These are phyloP conservation scores for Xerophyta viscosa DNA, from an alignment of 106 monocot species.

Conservation along the genomic window DNA sequence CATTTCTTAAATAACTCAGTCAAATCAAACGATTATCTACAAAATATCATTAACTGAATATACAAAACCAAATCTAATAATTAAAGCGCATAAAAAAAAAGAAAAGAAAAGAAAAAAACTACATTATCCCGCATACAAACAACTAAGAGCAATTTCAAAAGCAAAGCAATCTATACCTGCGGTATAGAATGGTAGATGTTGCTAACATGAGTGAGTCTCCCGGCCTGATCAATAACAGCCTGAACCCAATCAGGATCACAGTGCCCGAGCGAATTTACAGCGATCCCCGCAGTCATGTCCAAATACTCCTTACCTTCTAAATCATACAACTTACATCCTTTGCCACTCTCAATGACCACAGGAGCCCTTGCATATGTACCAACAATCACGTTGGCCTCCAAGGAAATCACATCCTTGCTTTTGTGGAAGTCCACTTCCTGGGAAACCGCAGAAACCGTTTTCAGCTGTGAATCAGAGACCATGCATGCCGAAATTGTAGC, in stretches of 20 bases:
- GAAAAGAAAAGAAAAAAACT: too few relatives aligned
- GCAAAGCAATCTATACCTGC: conserved; percentile 25
- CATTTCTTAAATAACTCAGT: too few relatives aligned
- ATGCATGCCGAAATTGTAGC: too few relatives aligned
- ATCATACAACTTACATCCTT: conserved; percentile 67
- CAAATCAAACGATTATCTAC: neutral
- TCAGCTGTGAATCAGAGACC: too few relatives aligned
- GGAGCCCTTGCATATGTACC: conserved; percentile 66
- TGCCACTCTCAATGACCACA: conserved; percentile 52
- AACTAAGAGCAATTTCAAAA: neutral
- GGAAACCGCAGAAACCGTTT: too few relatives aligned
- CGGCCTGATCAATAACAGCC: conserved; percentile 57
- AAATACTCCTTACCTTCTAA: conserved; percentile 74
- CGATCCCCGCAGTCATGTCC: conserved; percentile 79
- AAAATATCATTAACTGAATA: neutral
- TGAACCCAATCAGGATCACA: conserved; percentile 51
- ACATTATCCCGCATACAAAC: neutral
- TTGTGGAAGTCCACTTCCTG: conserved; percentile 4
- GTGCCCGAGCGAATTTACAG: conserved; percentile 84
- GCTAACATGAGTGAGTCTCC: conserved; percentile 67
- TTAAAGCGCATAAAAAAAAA: neutral
- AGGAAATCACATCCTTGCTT: conserved; percentile 48
- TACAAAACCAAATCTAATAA: neutral
- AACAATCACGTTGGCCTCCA: conserved; percentile 46
- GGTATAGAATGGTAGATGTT: conserved; percentile 65